phyloP scores from a whole-genome alignment of 2,329 filamentous ascomycete species.

The Aspergillus texensis region DNA sequence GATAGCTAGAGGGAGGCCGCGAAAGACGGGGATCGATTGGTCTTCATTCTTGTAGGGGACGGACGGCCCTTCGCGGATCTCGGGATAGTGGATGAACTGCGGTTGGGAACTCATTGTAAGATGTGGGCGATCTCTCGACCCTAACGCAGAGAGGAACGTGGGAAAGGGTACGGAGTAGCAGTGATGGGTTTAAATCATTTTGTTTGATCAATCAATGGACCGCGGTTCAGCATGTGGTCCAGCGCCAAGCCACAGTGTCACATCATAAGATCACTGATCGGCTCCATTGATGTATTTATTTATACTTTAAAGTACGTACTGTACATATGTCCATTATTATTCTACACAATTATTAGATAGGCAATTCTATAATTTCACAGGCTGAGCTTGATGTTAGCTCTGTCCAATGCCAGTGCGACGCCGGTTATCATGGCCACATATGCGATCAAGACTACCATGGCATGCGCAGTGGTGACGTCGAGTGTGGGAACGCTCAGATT shows the following conservation, averaged over 20 bases:
- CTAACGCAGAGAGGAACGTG: not conserved
- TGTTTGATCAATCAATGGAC: not conserved
- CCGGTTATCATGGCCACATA: constrained; percentile 71
- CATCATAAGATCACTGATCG: not conserved
- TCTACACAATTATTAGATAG: not conserved
- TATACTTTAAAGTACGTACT: not conserved
- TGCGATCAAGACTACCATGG: constrained; percentile 73
- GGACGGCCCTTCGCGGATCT: constrained; percentile 40
- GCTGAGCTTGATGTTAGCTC: constrained; percentile 36
- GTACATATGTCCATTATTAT: constrained; percentile 3
- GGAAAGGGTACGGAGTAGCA: not conserved
- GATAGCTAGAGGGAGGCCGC: constrained; percentile 65
- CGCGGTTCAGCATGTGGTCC: constrained; percentile 11
- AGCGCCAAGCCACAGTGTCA: not conserved
- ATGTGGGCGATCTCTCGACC: not conserved
- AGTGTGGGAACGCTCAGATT: constrained; percentile 87
- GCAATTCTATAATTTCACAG: constrained; percentile 9
- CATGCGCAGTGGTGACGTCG: constrained; percentile 63
- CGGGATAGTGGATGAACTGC: constrained; percentile 42
- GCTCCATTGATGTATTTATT: not conserved
- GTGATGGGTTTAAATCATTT: not conserved
- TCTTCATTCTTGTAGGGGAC: constrained; percentile 52
- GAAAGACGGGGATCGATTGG: constrained; percentile 69
- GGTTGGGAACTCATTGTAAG: constrained; percentile 25
- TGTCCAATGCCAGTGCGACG: constrained; percentile 57